Evolutionary conservation across 164 flowering plant species (phyloP).

Genomic region (Echeveria elegans): DNA sequence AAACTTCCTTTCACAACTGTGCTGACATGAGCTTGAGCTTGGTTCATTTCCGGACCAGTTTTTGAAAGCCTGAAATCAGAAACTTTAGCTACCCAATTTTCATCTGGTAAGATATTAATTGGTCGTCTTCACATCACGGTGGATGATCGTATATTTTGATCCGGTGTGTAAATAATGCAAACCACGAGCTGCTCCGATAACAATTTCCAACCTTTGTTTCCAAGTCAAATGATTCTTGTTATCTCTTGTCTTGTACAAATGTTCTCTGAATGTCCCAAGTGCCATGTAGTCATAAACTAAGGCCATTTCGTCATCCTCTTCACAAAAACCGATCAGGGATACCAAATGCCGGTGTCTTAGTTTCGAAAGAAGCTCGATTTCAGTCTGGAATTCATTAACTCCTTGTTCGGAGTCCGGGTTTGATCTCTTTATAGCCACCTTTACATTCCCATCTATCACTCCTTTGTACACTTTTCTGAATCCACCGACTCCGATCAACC

Average conservation of each 20-base stretch:
- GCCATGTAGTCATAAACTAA: constrained; percentile 57
- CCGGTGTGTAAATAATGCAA: constrained; percentile 71
- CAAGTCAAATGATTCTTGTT: constrained; percentile 33
- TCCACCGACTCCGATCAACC: constrained; percentile 61
- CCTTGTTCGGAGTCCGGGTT: constrained; percentile 68
- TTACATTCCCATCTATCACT: constrained; percentile 31
- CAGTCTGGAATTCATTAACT: constrained; percentile 49
- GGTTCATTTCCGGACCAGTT: constrained; percentile 43
- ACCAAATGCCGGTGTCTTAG: constrained; percentile 48
- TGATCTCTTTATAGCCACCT: constrained; percentile 61
- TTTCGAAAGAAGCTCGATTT: constrained; percentile 57
- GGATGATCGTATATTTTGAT: constrained; percentile 61
- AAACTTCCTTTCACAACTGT: constrained; percentile 76
- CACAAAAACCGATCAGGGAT: constrained; percentile 64
- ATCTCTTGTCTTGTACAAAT: constrained; percentile 24
- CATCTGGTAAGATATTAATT: constrained; percentile 47
- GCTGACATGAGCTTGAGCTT: constrained; percentile 40
- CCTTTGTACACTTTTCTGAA: constrained; percentile 81
- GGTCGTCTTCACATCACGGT: constrained; percentile 51
- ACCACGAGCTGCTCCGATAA: constrained; percentile 54
- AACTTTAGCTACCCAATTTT: constrained; percentile 81
- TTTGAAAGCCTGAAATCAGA: constrained; percentile 70
- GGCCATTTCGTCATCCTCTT: constrained; percentile 48
- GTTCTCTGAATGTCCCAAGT: constrained; percentile 46
- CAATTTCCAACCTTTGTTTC: constrained; percentile 44